Conservation (phyloP, 1,139 yeast genomes). For the Diutina pseudorugosa region DNA sequence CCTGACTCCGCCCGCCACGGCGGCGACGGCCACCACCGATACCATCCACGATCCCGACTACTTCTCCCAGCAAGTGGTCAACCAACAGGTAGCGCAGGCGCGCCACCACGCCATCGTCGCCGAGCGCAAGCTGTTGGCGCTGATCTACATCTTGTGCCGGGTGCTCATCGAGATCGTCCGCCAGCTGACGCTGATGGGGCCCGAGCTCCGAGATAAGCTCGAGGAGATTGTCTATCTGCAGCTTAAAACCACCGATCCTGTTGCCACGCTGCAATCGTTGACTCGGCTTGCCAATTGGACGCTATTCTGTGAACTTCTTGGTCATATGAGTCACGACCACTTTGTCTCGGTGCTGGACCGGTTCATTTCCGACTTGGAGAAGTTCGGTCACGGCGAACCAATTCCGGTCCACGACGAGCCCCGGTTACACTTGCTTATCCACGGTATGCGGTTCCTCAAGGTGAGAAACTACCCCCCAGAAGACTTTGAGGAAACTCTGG, state of each 20-base stretch:
- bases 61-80: not conserved
- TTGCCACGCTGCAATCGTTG: constrained; percentile 46
- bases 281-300: constrained; percentile 92
- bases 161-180: constrained; percentile 87
- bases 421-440: constrained; percentile 59
- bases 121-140: constrained; percentile 75
- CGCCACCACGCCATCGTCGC: constrained; percentile 69
- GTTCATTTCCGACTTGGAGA: constrained; percentile 86
- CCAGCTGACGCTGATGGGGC: constrained; percentile 73
- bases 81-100: constrained; percentile 38
- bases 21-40: not conserved
- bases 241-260: constrained; percentile 78
- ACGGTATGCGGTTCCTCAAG: constrained; percentile 81
- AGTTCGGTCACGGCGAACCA: constrained; percentile 11
- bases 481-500: constrained; percentile 84
- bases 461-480: constrained; percentile 80
- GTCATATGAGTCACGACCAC: constrained; percentile 78
- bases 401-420: constrained; percentile 59
- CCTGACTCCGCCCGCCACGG: not conserved
- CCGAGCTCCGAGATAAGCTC: constrained; percentile 68
- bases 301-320: constrained; percentile 76
- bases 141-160: constrained; percentile 83
- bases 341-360: constrained; percentile 85
- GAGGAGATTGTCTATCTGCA: constrained; percentile 94
- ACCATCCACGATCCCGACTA: not conserved